These are phyloP conservation scores for Plantago coronopus DNA, from an alignment of 305 asterid species.

Conservation along the genomic window DNA sequence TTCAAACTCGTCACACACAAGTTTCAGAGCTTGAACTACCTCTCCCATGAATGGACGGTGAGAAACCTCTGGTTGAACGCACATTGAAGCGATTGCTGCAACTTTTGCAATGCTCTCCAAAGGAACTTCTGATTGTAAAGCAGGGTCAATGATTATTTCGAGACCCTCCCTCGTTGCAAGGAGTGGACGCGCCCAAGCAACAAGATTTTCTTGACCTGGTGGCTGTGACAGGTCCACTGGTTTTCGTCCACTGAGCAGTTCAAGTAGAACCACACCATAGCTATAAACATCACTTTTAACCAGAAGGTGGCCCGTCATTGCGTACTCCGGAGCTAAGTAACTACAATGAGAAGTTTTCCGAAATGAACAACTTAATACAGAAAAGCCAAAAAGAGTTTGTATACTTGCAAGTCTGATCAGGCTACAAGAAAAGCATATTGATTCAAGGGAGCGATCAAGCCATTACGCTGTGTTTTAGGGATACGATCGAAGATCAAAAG, in stretches of 20 bases:
- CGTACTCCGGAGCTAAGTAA: slow-evolving; percentile 91
- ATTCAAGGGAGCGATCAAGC: no score
- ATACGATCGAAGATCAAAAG: background rate
- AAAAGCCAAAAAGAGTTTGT: no score
- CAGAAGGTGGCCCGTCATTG: slow-evolving; percentile 97
- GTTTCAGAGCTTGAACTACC: slow-evolving; percentile 88
- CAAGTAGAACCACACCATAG: slow-evolving; percentile 89
- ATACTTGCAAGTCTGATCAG: no score
- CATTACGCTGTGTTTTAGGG: background rate
- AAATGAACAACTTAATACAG: no score
- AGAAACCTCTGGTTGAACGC: slow-evolving; percentile 93
- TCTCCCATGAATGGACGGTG: slow-evolving; percentile 99
- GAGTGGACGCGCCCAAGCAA: slow-evolving; percentile 87
- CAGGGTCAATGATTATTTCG: slow-evolving; percentile 54
- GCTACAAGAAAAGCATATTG: no score
- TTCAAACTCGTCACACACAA: slow-evolving; percentile 79
- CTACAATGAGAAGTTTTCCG: slow-evolving; percentile 32
- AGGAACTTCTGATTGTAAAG: slow-evolving; percentile 32
- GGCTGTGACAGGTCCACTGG: slow-evolving; percentile 87
- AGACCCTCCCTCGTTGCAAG: slow-evolving; percentile 56
- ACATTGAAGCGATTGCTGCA: slow-evolving; percentile 93
- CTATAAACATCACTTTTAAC: slow-evolving; percentile 95
- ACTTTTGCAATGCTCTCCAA: slow-evolving; percentile 57
- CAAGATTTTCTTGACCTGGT: slow-evolving; percentile 81
- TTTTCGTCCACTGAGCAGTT: slow-evolving; percentile 83